These are phyloP conservation scores for Tillandsia fasciculata DNA, from an alignment of 176 grass and related monocot genomes.

Conservation along the genomic window DNA sequence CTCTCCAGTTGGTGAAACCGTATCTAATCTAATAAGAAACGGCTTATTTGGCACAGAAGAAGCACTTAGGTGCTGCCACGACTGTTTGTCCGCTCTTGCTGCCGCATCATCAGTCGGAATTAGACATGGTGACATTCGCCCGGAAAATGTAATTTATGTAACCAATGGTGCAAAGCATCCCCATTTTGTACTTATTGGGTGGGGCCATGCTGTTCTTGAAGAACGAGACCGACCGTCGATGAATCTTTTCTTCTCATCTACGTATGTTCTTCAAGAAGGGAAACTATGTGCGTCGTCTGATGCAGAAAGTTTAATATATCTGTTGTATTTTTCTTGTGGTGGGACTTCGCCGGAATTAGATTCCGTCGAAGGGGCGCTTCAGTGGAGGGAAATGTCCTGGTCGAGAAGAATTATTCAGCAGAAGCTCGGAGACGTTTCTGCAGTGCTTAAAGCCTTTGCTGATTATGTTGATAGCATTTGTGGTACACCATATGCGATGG, in stretches of 20 bases:
- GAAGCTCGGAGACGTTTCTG: slow-evolving; percentile 75
- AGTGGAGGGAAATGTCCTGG: slow-evolving; percentile 90
- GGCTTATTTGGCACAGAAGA: slow-evolving; percentile 87
- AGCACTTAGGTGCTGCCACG: slow-evolving; percentile 90
- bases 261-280: slow-evolving; percentile 83
- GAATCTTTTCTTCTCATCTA: slow-evolving; percentile 95
- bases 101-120: slow-evolving; percentile 63
- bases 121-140: slow-evolving; percentile 70
- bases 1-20: slow-evolving; percentile 70
- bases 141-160: slow-evolving; percentile 81
- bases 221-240: slow-evolving; percentile 71
- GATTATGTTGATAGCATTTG: slow-evolving; percentile 99
- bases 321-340: slow-evolving; percentile 82
- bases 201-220: slow-evolving; percentile 94
- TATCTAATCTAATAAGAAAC: slow-evolving; percentile 73
- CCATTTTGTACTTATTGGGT: slow-evolving; percentile 77
- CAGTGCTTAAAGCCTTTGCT: slow-evolving; percentile 89
- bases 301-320: slow-evolving; percentile 85
- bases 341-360: slow-evolving; percentile 76
- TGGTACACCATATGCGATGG: slow-evolving; percentile 82
- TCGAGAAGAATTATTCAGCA: slow-evolving; percentile 92
- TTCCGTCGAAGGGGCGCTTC: slow-evolving; percentile 84
- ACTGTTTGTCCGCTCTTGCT: slow-evolving; percentile 84
- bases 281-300: slow-evolving; percentile 90
- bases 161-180: slow-evolving; percentile 48